Conservation (phyloP, 306 rosid species). For the Astragalus glycyphyllos region DNA sequence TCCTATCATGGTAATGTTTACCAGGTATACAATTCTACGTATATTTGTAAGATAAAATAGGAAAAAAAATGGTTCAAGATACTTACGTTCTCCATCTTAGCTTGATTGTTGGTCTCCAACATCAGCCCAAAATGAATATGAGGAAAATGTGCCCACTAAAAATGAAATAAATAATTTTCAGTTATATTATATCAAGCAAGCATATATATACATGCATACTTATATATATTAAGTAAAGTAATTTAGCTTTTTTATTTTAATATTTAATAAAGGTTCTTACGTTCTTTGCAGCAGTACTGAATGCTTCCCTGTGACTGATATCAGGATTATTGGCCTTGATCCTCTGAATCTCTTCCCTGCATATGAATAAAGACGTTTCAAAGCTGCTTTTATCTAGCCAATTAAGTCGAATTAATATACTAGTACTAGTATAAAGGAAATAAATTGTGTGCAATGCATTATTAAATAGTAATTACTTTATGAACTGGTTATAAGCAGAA, state of each 20-base stretch:
- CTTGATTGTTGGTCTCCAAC: slow-evolving; percentile 86
- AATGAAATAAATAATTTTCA: background rate
- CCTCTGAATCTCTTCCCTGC: slow-evolving; percentile 98
- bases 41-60: background rate
- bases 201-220: too few relatives aligned
- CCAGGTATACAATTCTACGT: background rate
- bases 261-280: slow-evolving; percentile 45
- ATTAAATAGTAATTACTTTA: slow-evolving; percentile 61
- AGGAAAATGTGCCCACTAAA: slow-evolving; percentile 99
- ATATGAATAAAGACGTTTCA: slow-evolving; percentile 37
- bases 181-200: background rate
- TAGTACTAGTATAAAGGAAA: background rate
- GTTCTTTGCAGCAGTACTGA: slow-evolving; percentile 97
- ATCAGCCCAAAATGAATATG: slow-evolving; percentile 94
- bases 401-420: background rate
- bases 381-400: slow-evolving; percentile 31
- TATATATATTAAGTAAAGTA: background rate
- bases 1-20: background rate
- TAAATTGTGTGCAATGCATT: background rate
- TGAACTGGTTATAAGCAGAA: slow-evolving; percentile 99
- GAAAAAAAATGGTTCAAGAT: background rate
- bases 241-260: background rate
- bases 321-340: slow-evolving; percentile 97
- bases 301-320: slow-evolving; percentile 96
- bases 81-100: slow-evolving; percentile 84